These are phyloP conservation scores for Collybia sordida DNA, from an alignment of 768 basidiomycete genomes.

Conservation along the genomic window DNA sequence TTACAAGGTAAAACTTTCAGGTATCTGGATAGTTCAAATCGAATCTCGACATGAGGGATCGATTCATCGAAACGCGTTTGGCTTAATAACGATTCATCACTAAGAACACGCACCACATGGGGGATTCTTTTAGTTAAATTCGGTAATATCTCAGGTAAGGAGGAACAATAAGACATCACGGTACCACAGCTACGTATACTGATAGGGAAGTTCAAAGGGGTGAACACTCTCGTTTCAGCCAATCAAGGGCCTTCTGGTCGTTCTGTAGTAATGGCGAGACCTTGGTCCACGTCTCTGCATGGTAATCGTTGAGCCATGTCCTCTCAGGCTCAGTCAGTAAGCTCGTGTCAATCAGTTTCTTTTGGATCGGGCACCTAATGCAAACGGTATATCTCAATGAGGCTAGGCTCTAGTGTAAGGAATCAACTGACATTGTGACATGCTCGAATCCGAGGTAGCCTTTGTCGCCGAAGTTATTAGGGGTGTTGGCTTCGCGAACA, in stretches of 20 bases:
- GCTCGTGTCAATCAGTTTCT: constrained; percentile 66
- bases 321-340: constrained; percentile 68
- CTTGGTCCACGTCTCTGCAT: constrained; percentile 73
- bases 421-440: constrained; percentile 72
- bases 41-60: too few species aligned
- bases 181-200: not conserved
- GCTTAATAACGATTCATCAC: too few species aligned
- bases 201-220: constrained; percentile 22
- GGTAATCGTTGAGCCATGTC: constrained; percentile 83
- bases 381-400: not conserved
- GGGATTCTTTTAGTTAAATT: not conserved
- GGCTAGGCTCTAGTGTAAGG: not conserved
- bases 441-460: constrained; percentile 85
- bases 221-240: constrained; percentile 64
- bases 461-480: constrained; percentile 78
- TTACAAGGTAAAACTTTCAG: too few species aligned
- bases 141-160: not conserved
- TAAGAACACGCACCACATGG: too few species aligned
- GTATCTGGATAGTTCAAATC: too few species aligned
- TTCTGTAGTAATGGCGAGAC: constrained; percentile 68
- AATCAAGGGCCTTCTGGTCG: constrained; percentile 56
- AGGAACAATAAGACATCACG: not conserved
- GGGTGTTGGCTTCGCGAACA: constrained; percentile 68
- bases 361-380: constrained; percentile 83
- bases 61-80: too few species aligned